Percentiles rank a stretch among this genome's conserved stretches.
phyloP scores from a whole-genome alignment of 1,284 basidiomycete genomes.

The Testicularia cyperi region DNA sequence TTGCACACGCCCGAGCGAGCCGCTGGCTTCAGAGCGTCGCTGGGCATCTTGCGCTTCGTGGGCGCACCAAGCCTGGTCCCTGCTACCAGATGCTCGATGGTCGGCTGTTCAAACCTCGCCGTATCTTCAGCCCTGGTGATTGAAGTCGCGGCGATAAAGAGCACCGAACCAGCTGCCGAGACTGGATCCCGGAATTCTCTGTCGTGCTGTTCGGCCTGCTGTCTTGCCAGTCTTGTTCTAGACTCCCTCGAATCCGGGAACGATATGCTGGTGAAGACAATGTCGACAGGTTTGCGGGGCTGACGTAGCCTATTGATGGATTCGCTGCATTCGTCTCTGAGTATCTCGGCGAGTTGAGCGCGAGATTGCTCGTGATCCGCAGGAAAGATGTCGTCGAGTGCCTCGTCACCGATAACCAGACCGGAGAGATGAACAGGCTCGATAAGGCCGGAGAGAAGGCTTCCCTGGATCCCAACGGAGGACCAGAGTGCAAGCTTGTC shows the following conservation, averaged over 20 bases:
- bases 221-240: background rate
- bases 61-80: constrained; percentile 30
- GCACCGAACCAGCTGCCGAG: constrained; percentile 15
- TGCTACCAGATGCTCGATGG: constrained; percentile 15
- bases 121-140: too few species aligned
- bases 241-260: too few species aligned
- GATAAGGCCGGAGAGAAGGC: constrained; percentile 23
- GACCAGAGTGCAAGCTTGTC: constrained; percentile 49
- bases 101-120: background rate
- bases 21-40: constrained; percentile 10
- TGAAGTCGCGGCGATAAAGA: background rate
- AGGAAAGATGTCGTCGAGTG: constrained; percentile 19
- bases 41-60: constrained; percentile 2
- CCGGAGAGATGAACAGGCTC: constrained; percentile 22
- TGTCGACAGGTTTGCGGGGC: too few species aligned
- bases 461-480: constrained; percentile 39
- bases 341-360: too few species aligned
- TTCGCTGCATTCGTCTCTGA: background rate
- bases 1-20: constrained; percentile 19
- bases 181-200: constrained; percentile 5
- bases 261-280: too few species aligned
- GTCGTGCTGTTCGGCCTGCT: background rate
- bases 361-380: background rate
- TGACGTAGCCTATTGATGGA: too few species aligned
- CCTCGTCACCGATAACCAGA: constrained; percentile 24